Evolutionary conservation across 164 flowering plant species (phyloP), one percentile per base, ranked within the genome.

Genomic region (Tetracentron sinense): DNA sequence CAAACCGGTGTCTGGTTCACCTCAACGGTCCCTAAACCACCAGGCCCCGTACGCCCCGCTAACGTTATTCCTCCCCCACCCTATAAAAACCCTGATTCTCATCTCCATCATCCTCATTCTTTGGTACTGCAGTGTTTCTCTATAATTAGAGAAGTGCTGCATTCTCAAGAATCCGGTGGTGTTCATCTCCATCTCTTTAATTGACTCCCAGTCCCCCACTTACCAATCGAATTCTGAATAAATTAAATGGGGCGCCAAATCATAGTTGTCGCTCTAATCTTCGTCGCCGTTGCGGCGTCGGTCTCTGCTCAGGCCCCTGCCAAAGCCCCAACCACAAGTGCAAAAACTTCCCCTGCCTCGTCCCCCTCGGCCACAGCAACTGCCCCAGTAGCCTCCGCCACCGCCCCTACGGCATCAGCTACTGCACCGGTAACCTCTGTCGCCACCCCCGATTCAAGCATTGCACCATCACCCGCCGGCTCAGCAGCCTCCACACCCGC

Each of bases 161-260:
- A 38, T 38, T 38, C 1, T 38, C 8, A 38, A 38, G 44, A 10
- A 38, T 38, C 44, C 8, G 15, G 1, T 10, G 2, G 1, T 38
- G 2, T 10, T 38, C 8, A 8, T 38, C 14, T 38, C 44, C 8
- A 4, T 8, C n/a, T n/a, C n/a, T 12, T 8, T 16, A 12, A 38
- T 16, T 38, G 15, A 38, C 8, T 8, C 8, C 38, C 38, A 38
- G 7, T 16, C 8, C 44, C n/a, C n/a, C n/a, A n/a, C n/a, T n/a
- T n/a, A n/a, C n/a, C n/a, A n/a, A n/a, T n/a, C n/a, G n/a, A n/a
- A n/a, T n/a, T n/a, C n/a, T n/a, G n/a, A n/a, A n/a, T n/a, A n/a
- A n/a, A n/a, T n/a, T n/a, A 58, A 58, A 82, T 81, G 87, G 83
- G 79, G 47, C 71, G 74, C 6, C 52, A 72, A 48, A 6, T 73